Evolutionary conservation across 2,329 filamentous ascomycete genomes (phyloP).

Genomic region (Fusarium caatingaense): DNA sequence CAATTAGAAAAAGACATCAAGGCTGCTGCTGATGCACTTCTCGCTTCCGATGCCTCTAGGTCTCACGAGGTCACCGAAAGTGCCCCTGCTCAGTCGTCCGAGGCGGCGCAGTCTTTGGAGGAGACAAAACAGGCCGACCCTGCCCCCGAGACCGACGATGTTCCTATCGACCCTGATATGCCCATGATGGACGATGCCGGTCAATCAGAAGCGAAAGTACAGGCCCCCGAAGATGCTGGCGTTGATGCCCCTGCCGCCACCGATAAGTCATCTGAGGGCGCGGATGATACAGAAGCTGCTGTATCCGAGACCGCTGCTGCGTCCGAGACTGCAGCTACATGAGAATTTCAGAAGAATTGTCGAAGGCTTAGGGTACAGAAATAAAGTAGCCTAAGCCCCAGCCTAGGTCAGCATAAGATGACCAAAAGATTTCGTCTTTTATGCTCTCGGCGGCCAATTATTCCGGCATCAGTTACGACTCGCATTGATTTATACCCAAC

Average conservation of each 20-base stretch:
- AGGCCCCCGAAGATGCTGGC: conserved; percentile 22
- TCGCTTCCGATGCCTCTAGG: conserved; percentile 23
- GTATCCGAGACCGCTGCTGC: neutral
- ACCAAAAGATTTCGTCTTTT: too few species aligned
- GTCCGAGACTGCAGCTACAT: conserved; percentile 26
- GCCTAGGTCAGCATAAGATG: too few species aligned
- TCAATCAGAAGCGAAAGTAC: conserved; percentile 21
- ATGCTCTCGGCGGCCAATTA: neutral
- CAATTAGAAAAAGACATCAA: conserved; percentile 33
- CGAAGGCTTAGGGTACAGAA: too few species aligned
- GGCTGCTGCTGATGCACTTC: conserved; percentile 34
- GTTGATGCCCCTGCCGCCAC: conserved; percentile 13
- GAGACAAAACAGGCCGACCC: conserved; percentile 4
- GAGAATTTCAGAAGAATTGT: conserved; percentile 6
- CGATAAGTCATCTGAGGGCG: conserved; percentile 20
- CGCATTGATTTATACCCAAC: conserved; percentile 47
- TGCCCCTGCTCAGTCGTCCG: conserved; percentile 8
- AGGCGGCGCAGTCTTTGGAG: conserved; percentile 1
- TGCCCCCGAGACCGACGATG: conserved; percentile 2
- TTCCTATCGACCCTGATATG: conserved; percentile 27
- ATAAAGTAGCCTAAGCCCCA: too few species aligned
- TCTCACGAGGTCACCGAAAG: conserved; percentile 5
- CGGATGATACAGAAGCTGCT: neutral
- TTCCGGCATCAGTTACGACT: conserved; percentile 41
- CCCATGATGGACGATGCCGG: conserved; percentile 13